These are phyloP conservation scores for Fusarium sp. DNA, from an alignment of 2,329 filamentous ascomycete genomes.

Conservation along the genomic window DNA sequence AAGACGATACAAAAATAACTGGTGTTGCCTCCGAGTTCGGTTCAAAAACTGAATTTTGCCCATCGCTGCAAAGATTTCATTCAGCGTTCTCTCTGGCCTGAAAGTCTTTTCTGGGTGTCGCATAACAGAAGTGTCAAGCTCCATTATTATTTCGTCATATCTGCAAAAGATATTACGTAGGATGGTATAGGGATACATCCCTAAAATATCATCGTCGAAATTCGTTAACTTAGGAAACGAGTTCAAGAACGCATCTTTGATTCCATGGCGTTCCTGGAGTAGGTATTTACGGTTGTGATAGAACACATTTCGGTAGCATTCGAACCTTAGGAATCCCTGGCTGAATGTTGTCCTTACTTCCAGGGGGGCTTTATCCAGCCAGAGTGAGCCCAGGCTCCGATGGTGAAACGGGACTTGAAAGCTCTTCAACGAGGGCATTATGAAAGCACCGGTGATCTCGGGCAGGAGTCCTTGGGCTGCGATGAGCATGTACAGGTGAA, in stretches of 20 bases:
- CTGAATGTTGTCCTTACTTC: background rate
- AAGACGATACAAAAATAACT: too few species aligned
- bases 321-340: background rate
- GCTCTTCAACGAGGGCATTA: background rate
- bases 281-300: fast-evolving
- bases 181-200: background rate
- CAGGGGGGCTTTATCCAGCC: background rate
- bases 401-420: background rate
- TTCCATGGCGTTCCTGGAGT: fast-evolving
- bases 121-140: too few species aligned
- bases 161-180: fast-evolving
- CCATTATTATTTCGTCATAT: background rate
- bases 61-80: background rate
- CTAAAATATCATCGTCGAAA: fast-evolving
- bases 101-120: too few species aligned
- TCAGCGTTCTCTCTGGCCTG: background rate
- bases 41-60: too few species aligned
- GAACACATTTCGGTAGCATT: fast-evolving
- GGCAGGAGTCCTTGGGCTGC: background rate
- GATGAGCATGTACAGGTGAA: background rate
- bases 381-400: background rate
- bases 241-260: background rate
- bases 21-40: too few species aligned
- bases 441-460: fast-evolving
- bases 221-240: fast-evolving